phyloP scores from a whole-genome alignment of 2,329 filamentous ascomycete genomes.

The Westerdykella ornata region DNA sequence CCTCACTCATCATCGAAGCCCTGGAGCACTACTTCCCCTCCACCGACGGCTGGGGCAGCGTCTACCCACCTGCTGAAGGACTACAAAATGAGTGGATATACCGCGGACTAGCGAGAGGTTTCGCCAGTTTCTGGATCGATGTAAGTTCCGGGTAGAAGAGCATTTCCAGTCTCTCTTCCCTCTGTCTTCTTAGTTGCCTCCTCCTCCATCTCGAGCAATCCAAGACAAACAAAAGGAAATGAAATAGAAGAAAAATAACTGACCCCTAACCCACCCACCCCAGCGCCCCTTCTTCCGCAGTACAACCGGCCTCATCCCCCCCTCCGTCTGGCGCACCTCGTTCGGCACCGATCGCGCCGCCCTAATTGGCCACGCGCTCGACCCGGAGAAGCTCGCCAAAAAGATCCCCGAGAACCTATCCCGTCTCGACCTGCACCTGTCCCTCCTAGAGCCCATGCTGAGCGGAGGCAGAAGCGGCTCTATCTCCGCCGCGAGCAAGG shows the following conservation, averaged over 20 bases:
- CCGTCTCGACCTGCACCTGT: slow-evolving; percentile 34
- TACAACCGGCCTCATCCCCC: slow-evolving; percentile 39
- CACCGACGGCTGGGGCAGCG: slow-evolving; percentile 24
- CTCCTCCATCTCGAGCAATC: too few species aligned
- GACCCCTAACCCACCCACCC: too few species aligned
- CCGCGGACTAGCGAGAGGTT: slow-evolving; percentile 32
- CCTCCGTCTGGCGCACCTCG: slow-evolving; percentile 34
- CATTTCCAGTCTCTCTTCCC: background rate
- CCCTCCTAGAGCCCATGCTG: slow-evolving; percentile 35
- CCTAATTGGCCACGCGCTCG: slow-evolving; percentile 37
- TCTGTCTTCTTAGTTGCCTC: background rate
- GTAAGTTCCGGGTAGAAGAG: too few species aligned
- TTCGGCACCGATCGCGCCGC: slow-evolving; percentile 37
- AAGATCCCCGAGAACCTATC: slow-evolving; percentile 37
- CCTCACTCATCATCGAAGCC: slow-evolving; percentile 30
- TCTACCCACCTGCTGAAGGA: slow-evolving; percentile 28
- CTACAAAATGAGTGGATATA: slow-evolving; percentile 29
- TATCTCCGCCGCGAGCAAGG: background rate
- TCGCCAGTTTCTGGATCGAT: slow-evolving; percentile 40
- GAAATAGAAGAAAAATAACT: too few species aligned
- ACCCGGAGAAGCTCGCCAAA: slow-evolving; percentile 34
- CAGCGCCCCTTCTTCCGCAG: slow-evolving; percentile 35
- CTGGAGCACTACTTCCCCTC: slow-evolving; percentile 27
- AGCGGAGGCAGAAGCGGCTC: too few species aligned
- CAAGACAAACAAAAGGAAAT: too few species aligned